These are phyloP conservation scores for Quercus gilva DNA, from an alignment of 306 rosid species.

Conservation along the genomic window DNA sequence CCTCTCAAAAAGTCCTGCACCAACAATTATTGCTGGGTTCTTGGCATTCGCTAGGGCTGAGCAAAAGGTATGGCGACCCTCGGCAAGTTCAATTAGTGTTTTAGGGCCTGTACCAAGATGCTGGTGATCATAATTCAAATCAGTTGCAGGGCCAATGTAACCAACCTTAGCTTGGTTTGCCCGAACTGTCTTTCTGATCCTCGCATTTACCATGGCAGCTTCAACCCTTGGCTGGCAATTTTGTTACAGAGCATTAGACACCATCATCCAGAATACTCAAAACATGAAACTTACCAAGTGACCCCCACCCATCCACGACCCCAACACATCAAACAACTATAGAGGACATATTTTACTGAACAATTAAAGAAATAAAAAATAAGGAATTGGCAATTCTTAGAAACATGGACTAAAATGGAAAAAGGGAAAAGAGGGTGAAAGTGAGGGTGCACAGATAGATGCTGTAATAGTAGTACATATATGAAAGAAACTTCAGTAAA, in stretches of 20 bases:
- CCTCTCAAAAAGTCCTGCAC: conserved; percentile 86
- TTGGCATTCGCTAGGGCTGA: conserved; percentile 66
- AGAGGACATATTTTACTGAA: not conserved
- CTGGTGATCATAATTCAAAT: conserved; percentile 72
- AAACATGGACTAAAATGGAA: not conserved
- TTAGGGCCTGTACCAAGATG: conserved; percentile 91
- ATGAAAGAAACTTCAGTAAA: conserved; percentile 12
- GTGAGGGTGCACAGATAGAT: not conserved
- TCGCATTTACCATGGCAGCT: conserved; percentile 98
- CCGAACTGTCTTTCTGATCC: conserved; percentile 81
- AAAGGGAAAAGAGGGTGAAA: not conserved
- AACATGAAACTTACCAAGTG: conserved; percentile 5
- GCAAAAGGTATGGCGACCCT: conserved; percentile 74
- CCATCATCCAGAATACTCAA: conserved; percentile 6
- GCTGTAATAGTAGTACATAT: not conserved
- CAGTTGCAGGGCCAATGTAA: conserved; percentile 79
- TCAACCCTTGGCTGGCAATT: conserved; percentile 89
- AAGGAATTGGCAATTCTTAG: not conserved
- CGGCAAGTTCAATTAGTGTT: conserved; percentile 80
- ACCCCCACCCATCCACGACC: conserved; percentile 6
- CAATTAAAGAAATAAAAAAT: not conserved
- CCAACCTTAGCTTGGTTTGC: conserved; percentile 84
- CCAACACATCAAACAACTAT: not conserved
- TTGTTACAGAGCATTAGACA: conserved; percentile 23
- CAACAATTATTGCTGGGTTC: conserved; percentile 81